phyloP scores from a whole-genome alignment of 352 stramenopile species.

The Pythium rishiriense region DNA sequence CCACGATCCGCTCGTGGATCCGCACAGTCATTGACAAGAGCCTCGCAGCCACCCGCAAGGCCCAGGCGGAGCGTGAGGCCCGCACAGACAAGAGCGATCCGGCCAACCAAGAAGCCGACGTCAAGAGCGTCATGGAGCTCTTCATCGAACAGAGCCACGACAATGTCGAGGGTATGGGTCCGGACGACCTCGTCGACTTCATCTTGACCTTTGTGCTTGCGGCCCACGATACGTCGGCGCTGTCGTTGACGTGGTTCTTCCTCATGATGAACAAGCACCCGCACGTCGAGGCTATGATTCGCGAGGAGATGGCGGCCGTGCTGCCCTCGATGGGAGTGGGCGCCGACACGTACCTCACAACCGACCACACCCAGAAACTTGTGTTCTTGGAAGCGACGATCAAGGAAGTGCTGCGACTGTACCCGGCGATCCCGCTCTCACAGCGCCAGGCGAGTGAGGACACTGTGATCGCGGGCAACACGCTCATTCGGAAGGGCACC shows the following conservation, averaged over 20 bases:
- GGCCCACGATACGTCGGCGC: constrained; percentile 72
- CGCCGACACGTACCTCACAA: constrained; percentile 39
- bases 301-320: constrained; percentile 44
- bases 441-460: not conserved
- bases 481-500: not conserved
- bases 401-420: constrained; percentile 61
- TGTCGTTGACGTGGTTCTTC: constrained; percentile 72
- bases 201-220: constrained; percentile 67
- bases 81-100: not conserved
- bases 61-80: not conserved
- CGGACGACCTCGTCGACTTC: constrained; percentile 66
- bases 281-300: constrained; percentile 41
- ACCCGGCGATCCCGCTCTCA: constrained; percentile 29
- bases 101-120: not conserved
- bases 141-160: constrained; percentile 21
- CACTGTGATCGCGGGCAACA: not conserved
- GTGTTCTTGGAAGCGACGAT: constrained; percentile 62
- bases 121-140: constrained; percentile 25
- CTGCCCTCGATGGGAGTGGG: constrained; percentile 14
- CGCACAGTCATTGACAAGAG: constrained; percentile 40
- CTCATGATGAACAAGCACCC: constrained; percentile 67
- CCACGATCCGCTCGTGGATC: constrained; percentile 41
- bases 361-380: constrained; percentile 49
- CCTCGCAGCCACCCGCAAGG: constrained; percentile 9
- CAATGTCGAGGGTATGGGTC: constrained; percentile 29